Evolutionary conservation across 176 grass and related monocot genomes (phyloP).

Genomic region (Microstegium vimineum): DNA sequence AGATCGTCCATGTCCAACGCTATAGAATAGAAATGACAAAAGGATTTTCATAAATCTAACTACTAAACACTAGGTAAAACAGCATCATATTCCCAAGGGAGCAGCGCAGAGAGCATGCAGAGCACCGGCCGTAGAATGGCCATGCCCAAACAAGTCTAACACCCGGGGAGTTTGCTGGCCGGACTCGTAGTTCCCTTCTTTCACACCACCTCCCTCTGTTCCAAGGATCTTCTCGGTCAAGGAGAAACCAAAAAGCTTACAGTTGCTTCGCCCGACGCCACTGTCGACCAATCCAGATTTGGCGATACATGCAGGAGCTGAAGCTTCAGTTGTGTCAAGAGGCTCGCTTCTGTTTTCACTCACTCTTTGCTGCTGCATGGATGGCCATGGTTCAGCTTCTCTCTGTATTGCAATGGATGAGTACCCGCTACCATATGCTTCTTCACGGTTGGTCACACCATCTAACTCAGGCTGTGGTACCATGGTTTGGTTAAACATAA

Average conservation of each 20-base stretch:
- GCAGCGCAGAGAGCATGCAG: conserved; percentile 48
- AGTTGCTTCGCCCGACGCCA: conserved; percentile 22
- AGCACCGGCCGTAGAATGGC: conserved; percentile 13
- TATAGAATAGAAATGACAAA: neutral
- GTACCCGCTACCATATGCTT: conserved; percentile 5
- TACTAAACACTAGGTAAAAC: neutral
- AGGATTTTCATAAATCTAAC: neutral
- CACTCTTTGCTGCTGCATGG: conserved; percentile 1
- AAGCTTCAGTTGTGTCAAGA: conserved; percentile 5
- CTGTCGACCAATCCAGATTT: conserved; percentile 6
- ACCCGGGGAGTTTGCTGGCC: neutral
- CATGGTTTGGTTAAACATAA: conserved; percentile 57
- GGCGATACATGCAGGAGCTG: neutral
- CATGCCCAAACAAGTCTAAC: conserved; percentile 41
- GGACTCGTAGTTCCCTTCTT: conserved; percentile 13
- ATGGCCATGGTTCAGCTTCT: conserved; percentile 8
- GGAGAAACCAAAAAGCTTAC: conserved; percentile 83
- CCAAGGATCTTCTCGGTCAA: conserved; percentile 53
- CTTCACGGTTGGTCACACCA: neutral
- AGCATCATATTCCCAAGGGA: conserved; percentile 42
- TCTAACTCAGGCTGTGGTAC: conserved; percentile 5
- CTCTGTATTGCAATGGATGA: neutral
- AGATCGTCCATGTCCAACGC: neutral
- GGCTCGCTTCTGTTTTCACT: conserved; percentile 21
- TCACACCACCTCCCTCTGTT: conserved; percentile 23